A percentile compares a stretch with the other conserved stretches of the same genome.
Conservation (phyloP, 2,329 filamentous ascomycete genomes). For the Diaporthe sp. region DNA sequence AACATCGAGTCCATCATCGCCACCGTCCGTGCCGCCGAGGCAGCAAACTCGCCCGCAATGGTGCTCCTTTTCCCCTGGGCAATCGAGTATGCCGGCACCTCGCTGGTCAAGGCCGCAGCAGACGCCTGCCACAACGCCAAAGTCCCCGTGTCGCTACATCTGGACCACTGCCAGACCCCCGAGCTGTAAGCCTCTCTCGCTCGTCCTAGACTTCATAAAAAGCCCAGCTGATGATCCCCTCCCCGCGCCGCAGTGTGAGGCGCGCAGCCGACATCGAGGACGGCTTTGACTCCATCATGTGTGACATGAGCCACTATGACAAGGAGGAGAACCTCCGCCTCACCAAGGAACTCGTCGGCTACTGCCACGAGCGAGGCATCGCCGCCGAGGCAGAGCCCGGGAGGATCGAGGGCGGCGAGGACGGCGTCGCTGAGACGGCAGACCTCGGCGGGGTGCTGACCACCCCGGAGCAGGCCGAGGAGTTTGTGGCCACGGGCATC, state of each 20-base stretch:
- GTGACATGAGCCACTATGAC: conserved; percentile 80
- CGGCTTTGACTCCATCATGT: conserved; percentile 80
- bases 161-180: conserved; percentile 76
- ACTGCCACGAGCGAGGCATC: conserved; percentile 75
- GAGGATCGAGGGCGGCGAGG: conserved; percentile 71
- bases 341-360: conserved; percentile 72
- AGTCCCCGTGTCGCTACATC: conserved; percentile 74
- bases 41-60: conserved; percentile 76
- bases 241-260: conserved; percentile 55
- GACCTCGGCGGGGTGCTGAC: conserved; percentile 68
- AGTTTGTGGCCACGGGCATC: conserved; percentile 79
- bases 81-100: conserved; percentile 72
- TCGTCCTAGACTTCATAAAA: neutral
- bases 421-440: conserved; percentile 75
- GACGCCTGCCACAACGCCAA: conserved; percentile 67
- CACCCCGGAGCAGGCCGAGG: conserved; percentile 76
- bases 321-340: conserved; percentile 74
- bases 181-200: conserved; percentile 56
- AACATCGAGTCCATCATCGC: conserved; percentile 79
- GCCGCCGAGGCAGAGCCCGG: conserved; percentile 78
- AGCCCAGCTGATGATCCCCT: neutral
- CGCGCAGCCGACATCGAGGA: conserved; percentile 66
- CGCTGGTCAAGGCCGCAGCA: conserved; percentile 68
- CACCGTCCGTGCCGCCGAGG: conserved; percentile 77
- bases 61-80: conserved; percentile 83